Percentiles rank a stretch among this genome's conserved stretches.
These are phyloP conservation scores for Ustilaginoidea virens DNA, from an alignment of 2,329 filamentous ascomycete species.

Conservation along the genomic window DNA sequence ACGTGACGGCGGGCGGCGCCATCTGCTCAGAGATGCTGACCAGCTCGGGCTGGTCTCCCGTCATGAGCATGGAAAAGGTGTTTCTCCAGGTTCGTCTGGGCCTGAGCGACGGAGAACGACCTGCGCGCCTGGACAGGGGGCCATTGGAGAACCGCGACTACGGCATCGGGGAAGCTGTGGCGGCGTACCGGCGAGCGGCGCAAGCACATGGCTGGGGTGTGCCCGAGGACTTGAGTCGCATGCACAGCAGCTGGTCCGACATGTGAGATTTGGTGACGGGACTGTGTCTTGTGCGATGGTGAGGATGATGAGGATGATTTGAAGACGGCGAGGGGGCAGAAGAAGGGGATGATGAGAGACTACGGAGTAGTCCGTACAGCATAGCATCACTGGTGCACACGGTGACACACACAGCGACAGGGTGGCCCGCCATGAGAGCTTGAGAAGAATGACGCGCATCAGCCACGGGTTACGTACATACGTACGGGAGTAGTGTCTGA, in stretches of 20 bases:
- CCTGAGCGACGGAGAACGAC: slow-evolving; percentile 53
- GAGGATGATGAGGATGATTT: neutral
- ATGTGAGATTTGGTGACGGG: too few relatives aligned
- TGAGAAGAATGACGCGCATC: too few relatives aligned
- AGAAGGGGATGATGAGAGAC: too few relatives aligned
- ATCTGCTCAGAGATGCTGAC: slow-evolving; percentile 77
- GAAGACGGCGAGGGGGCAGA: too few relatives aligned
- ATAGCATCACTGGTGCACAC: too few relatives aligned
- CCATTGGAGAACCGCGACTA: slow-evolving; percentile 34
- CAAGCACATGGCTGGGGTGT: slow-evolving; percentile 56
- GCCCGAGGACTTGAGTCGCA: slow-evolving; percentile 43
- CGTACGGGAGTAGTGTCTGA: too few relatives aligned
- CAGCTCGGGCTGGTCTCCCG: slow-evolving; percentile 66
- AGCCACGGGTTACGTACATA: too few relatives aligned
- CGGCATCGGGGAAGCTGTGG: slow-evolving; percentile 51
- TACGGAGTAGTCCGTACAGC: too few relatives aligned
- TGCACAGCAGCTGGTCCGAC: slow-evolving; percentile 11
- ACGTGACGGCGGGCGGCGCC: slow-evolving; percentile 72
- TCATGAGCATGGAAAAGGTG: slow-evolving; percentile 60
- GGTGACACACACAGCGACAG: too few relatives aligned
- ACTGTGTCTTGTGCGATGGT: too few relatives aligned
- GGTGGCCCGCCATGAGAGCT: too few relatives aligned
- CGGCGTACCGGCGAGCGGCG: slow-evolving; percentile 56
- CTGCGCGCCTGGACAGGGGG: slow-evolving; percentile 46
- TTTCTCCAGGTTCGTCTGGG: slow-evolving; percentile 69